Conservation (phyloP, 768 basidiomycete genomes). For the Pholiota conissans region DNA sequence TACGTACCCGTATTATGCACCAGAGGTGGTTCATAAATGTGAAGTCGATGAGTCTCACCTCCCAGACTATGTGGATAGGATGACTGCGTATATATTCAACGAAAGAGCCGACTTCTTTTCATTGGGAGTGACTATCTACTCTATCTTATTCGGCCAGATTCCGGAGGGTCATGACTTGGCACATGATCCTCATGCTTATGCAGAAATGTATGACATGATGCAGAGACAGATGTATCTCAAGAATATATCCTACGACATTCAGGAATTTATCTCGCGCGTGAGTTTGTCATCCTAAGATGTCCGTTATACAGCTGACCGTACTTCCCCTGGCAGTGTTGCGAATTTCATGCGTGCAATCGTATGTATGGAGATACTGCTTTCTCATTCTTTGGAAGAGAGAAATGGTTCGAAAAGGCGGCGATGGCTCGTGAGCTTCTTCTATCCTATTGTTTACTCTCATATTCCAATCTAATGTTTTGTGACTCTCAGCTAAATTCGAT, state of each 20-base stretch:
- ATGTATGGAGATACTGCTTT: background rate
- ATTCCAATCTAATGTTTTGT: too few relatives aligned
- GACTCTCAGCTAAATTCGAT: too few relatives aligned
- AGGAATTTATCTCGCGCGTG: background rate
- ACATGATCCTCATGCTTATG: background rate
- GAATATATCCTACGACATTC: background rate
- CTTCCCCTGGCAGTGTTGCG: background rate
- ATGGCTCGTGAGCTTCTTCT: too few relatives aligned
- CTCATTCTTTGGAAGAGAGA: background rate
- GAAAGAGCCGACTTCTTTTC: background rate
- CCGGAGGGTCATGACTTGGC: background rate
- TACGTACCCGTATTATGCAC: background rate
- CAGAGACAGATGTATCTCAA: background rate
- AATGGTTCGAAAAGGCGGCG: background rate
- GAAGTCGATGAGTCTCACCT: background rate
- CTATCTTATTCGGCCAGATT: background rate
- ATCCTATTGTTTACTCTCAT: too few relatives aligned
- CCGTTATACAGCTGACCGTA: too few relatives aligned
- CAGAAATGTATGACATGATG: background rate
- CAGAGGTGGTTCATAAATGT: background rate
- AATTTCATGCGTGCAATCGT: background rate
- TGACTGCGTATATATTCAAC: background rate
- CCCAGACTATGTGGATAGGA: background rate
- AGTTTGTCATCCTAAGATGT: too few relatives aligned
- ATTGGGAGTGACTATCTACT: background rate